phyloP scores from a whole-genome alignment of 768 basidiomycete species.

The Leccinum barrowsii region DNA sequence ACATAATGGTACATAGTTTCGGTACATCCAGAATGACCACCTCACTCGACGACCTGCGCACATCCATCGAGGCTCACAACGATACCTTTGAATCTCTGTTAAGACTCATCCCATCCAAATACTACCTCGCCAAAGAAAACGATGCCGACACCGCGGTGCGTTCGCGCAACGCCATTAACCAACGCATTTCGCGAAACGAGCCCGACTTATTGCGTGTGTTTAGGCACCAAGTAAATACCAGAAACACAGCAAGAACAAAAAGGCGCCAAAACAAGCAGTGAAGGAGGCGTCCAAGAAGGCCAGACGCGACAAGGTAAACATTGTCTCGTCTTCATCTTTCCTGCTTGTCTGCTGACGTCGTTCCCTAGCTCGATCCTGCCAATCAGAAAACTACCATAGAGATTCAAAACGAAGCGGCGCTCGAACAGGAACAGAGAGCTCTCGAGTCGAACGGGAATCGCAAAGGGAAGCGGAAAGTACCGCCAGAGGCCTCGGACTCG shows the following conservation, averaged over 20 bases:
- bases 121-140: not conserved
- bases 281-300: conserved; percentile 90
- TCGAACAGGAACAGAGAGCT: conserved; percentile 16
- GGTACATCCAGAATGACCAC: not conserved
- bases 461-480: conserved; percentile 51
- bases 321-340: too few species aligned
- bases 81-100: not conserved
- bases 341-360: too few species aligned
- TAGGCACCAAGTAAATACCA: conserved; percentile 63
- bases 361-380: conserved; percentile 73
- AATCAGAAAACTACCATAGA: conserved; percentile 81
- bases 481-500: conserved; percentile 5
- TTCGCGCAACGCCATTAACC: not conserved
- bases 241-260: conserved; percentile 85
- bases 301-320: conserved; percentile 73
- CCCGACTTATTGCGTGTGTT: not conserved
- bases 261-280: conserved; percentile 77
- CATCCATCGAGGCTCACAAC: not conserved
- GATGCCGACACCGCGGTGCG: conserved; percentile 13
- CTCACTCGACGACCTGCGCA: not conserved
- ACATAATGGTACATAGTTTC: too few species aligned
- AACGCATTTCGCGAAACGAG: not conserved
- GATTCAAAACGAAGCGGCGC: conserved; percentile 51
- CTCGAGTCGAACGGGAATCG: conserved; percentile 10
- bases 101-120: not conserved